Base-by-base conservation (phyloP, 768 basidiomycete species). In the Lentinula guzmanii region DNA sequence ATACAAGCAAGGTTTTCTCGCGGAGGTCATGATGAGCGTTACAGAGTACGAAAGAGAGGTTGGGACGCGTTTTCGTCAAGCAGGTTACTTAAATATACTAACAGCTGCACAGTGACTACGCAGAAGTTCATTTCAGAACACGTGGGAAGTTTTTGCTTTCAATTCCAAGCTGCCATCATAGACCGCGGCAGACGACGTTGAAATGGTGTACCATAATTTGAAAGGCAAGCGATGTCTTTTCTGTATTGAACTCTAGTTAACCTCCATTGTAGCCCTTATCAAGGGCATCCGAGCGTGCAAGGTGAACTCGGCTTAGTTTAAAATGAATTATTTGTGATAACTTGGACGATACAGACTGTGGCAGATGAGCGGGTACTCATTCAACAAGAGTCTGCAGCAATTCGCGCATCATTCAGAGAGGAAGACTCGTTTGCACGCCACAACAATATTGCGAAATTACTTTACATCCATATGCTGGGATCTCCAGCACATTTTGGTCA, bases 401-500 rank as follows among this genome's bases (percentile, higher is more conserved):
- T 98, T 67, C 87, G 97, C 48, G 95, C 96, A 0, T 94, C 95
- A 0, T 98, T 99, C 77, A 86, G 95, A 62, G 95, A 97, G 73
- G 97, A 98, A 72, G 97, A 98, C 78, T 87, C 94, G 2, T 93
- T 89, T 73, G 84, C 93, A 61, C 88, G 97, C 58, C 91, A 99
- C 73, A 91, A 98, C 81, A 98, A 95, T 75, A 88, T 99, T 70
- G 96, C 95, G 61, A 98, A 98, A 72, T 84, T 98, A 24, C 86
- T 99, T 63, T 98, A 99, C 77, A 97, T 97, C 76, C 93, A 96
- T 72, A 98, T 99, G 95, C 87, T 97, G 42, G 97, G 97, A 60
- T 98, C 95, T 50, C 93, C 95, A 8, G 97, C 97, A 34, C 97
- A 99, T 73, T 99, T 98, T 71, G 97, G 96, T 58, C 97, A 99